phyloP scores from a whole-genome alignment of 257 asterid genomes.

The Jasminum sambac region DNA sequence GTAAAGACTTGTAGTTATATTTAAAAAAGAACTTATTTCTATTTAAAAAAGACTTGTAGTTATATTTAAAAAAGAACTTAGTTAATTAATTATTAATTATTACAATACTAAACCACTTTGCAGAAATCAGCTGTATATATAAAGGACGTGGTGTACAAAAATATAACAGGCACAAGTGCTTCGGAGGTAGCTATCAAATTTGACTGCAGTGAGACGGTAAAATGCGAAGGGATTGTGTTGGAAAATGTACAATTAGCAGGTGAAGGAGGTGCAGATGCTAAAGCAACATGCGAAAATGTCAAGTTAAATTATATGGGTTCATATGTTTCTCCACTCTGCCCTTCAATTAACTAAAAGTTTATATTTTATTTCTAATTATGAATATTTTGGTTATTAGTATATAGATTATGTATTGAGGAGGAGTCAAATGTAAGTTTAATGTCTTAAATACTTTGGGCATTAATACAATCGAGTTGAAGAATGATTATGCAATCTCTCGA shows the following conservation, averaged over 20 bases:
- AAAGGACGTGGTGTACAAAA: conserved; percentile 33
- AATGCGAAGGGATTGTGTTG: conserved; percentile 36
- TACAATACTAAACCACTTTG: neutral
- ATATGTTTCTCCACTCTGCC: neutral
- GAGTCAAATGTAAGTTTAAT: too few species aligned
- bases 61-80: conserved; percentile 20
- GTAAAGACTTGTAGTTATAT: too few species aligned
- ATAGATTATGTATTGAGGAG: too few species aligned
- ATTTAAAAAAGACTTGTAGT: too few species aligned
- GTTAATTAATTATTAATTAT: too few species aligned
- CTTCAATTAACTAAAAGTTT: neutral
- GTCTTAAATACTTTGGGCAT: too few species aligned
- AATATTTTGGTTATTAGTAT: too few species aligned
- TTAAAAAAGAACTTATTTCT: too few species aligned
- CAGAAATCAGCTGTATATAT: conserved; percentile 42
- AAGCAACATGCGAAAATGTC: neutral
- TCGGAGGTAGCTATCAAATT: conserved; percentile 34
- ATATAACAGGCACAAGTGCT: conserved; percentile 44
- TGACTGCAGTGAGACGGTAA: conserved; percentile 32
- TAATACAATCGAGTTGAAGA: too few species aligned
- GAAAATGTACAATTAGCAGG: conserved; percentile 26
- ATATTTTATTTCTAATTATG: too few species aligned
- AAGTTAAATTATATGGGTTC: neutral
- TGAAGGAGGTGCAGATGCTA: neutral
- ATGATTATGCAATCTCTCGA: too few species aligned